These are phyloP conservation scores for Geotrichum phurueaensis DNA, from an alignment of 1,139 yeast genomes.

Conservation along the genomic window DNA sequence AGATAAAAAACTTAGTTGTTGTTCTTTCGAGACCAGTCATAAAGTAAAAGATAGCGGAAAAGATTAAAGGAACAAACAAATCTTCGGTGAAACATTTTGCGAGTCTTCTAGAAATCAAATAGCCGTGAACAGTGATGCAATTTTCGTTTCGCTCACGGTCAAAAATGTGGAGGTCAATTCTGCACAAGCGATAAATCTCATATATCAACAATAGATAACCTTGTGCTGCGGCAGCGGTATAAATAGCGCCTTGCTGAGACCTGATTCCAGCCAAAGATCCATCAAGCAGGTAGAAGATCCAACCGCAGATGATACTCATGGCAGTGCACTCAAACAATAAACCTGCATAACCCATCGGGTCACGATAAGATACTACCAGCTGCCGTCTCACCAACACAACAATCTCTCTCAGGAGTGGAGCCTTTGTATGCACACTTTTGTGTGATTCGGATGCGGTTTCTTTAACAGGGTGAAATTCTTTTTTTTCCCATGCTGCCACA, in stretches of 20 bases:
- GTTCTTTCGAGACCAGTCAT: slow-evolving; percentile 64
- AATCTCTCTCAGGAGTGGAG: slow-evolving; percentile 47
- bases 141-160: slow-evolving; percentile 72
- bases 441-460: neutral
- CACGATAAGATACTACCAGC: slow-evolving; percentile 51
- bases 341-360: slow-evolving; percentile 50
- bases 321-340: slow-evolving; percentile 50
- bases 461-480: neutral
- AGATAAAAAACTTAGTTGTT: slow-evolving; percentile 52
- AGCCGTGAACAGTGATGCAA: slow-evolving; percentile 62
- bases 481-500: slow-evolving; percentile 47
- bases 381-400: slow-evolving; percentile 52
- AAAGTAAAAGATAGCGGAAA: slow-evolving; percentile 58
- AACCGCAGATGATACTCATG: slow-evolving; percentile 61
- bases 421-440: slow-evolving; percentile 19
- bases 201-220: slow-evolving; percentile 64
- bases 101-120: slow-evolving; percentile 58
- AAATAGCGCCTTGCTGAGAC: slow-evolving; percentile 56
- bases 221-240: slow-evolving; percentile 59
- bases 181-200: slow-evolving; percentile 69
- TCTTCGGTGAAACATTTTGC: slow-evolving; percentile 68
- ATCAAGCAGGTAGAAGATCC: slow-evolving; percentile 68
- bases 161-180: slow-evolving; percentile 59
- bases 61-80: slow-evolving; percentile 54
- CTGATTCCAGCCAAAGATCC: slow-evolving; percentile 62